Percentiles rank a stretch among this genome's conserved stretches.
Conservation (phyloP, 805 yeast species). For the Ogataea methylovora region DNA sequence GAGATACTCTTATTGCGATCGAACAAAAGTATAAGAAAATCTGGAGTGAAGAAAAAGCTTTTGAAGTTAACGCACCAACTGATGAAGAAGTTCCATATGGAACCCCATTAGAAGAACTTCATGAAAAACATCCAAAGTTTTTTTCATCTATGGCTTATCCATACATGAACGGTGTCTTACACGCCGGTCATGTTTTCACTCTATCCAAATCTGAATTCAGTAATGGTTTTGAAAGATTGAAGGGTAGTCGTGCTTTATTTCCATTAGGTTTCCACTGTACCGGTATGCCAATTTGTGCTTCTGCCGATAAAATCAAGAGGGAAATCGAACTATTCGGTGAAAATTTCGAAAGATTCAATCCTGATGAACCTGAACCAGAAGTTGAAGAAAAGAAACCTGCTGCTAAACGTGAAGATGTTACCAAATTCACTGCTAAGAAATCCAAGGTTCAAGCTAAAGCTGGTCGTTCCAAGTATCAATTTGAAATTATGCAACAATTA, state of each 20-base stretch:
- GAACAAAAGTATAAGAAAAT: slow-evolving; percentile 81
- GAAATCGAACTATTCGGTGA: slow-evolving; percentile 88
- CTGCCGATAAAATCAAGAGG: slow-evolving; percentile 91
- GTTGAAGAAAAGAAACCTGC: slow-evolving; percentile 18
- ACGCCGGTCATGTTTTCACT: slow-evolving; percentile 96
- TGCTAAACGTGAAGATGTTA: slow-evolving; percentile 60
- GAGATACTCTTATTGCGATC: slow-evolving; percentile 85
- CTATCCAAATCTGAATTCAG: slow-evolving; percentile 90
- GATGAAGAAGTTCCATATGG: slow-evolving; percentile 53
- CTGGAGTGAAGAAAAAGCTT: slow-evolving; percentile 83
- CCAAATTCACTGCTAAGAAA: slow-evolving; percentile 89
- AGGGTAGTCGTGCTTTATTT: slow-evolving; percentile 84
- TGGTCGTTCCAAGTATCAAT: slow-evolving; percentile 92
- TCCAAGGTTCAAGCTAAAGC: slow-evolving; percentile 91
- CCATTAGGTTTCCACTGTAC: slow-evolving; percentile 99
- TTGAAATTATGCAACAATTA: slow-evolving; percentile 90
- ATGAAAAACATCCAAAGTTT: slow-evolving; percentile 74
- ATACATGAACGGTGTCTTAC: slow-evolving; percentile 97
- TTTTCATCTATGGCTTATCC: slow-evolving; percentile 97
- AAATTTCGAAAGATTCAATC: slow-evolving; percentile 64
- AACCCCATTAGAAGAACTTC: slow-evolving; percentile 59
- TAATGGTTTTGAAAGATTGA: slow-evolving; percentile 90
- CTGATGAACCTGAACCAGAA: slow-evolving; percentile 45
- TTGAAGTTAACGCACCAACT: slow-evolving; percentile 85
- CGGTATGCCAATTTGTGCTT: slow-evolving; percentile 95